Conservation (phyloP, 495 filamentous ascomycete genomes). For the Clohesyomyces aquaticus region DNA sequence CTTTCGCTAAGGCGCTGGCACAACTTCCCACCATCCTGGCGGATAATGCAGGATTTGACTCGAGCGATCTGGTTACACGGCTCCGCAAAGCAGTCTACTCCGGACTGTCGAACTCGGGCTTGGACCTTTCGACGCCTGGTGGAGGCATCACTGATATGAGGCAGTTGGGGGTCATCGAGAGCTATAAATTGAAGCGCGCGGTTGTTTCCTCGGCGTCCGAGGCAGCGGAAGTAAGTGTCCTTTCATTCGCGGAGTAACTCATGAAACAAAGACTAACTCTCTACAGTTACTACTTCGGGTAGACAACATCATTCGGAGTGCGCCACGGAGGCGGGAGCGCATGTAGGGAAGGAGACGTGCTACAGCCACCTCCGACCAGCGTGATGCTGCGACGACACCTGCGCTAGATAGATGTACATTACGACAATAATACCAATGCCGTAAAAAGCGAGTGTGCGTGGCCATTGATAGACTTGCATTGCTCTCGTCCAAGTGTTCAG, state of each 20-base stretch:
- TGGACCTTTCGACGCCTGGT: conserved; percentile 87
- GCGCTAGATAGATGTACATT: conserved; percentile 34
- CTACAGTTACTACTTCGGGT: conserved; percentile 75
- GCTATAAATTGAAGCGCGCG: conserved; percentile 96
- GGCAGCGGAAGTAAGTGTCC: conserved; percentile 81
- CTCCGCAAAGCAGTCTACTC: conserved; percentile 92
- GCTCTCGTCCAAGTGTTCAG: conserved; percentile 1
- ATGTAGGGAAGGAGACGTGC: conserved; percentile 55
- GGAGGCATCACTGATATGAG: conserved; percentile 97
- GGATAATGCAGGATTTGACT: conserved; percentile 96
- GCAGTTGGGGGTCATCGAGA: conserved; percentile 94
- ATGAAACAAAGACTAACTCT: conserved; percentile 34
- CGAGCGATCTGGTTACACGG: conserved; percentile 87
- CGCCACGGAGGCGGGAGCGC: conserved; percentile 73
- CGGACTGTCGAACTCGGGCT: conserved; percentile 85
- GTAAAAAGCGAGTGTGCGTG: conserved; percentile 2
- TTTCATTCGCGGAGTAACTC: conserved; percentile 19
- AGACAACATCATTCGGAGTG: conserved; percentile 83
- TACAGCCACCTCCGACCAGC: background rate
- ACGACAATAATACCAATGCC: conserved; percentile 32
- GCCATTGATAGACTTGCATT: background rate
- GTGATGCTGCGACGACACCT: conserved; percentile 6
- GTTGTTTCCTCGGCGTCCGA: conserved; percentile 94
- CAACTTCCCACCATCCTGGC: conserved; percentile 96
- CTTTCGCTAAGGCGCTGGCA: conserved; percentile 84